Evolutionary conservation across 2,329 filamentous ascomycete species (phyloP).

Genomic region (Chaetomiaceae sp.): DNA sequence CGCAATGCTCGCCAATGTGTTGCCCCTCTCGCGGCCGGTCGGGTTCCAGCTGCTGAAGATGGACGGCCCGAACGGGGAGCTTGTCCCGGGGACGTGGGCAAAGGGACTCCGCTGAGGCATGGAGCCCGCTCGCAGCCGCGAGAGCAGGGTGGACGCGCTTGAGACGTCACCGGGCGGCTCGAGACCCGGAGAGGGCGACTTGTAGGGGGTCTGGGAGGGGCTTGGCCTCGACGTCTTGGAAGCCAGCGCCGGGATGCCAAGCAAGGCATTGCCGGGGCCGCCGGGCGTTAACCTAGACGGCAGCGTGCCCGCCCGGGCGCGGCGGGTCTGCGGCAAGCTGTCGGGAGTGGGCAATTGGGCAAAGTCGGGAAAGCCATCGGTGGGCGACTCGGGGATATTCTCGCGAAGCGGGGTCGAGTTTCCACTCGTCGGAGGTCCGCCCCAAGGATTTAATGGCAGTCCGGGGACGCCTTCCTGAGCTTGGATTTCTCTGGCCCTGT

Average conservation of each 20-base stretch:
- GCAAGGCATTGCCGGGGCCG: slow-evolving; percentile 56
- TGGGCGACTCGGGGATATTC: slow-evolving; percentile 95
- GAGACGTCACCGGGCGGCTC: slow-evolving; percentile 43
- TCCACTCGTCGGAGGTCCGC: slow-evolving; percentile 91
- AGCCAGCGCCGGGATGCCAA: slow-evolving; percentile 53
- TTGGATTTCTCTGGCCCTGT: slow-evolving; percentile 90
- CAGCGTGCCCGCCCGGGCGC: slow-evolving; percentile 90
- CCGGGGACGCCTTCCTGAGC: slow-evolving; percentile 83
- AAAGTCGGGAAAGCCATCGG: slow-evolving; percentile 92
- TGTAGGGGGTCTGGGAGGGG: slow-evolving; percentile 82
- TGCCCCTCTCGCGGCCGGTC: slow-evolving; percentile 70
- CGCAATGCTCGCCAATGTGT: slow-evolving; percentile 74
- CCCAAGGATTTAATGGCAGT: slow-evolving; percentile 72
- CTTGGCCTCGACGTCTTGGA: slow-evolving; percentile 80
- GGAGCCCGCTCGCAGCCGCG: slow-evolving; percentile 82
- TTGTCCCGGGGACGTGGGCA: slow-evolving; percentile 45
- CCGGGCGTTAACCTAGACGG: slow-evolving; percentile 88
- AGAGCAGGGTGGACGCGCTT: slow-evolving; percentile 69
- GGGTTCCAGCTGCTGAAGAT: slow-evolving; percentile 87
- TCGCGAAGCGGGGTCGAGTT: slow-evolving; percentile 94
- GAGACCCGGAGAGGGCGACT: slow-evolving; percentile 58
- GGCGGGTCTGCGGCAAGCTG: slow-evolving; percentile 63
- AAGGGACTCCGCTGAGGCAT: slow-evolving; percentile 85
- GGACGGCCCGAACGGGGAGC: slow-evolving; percentile 77
- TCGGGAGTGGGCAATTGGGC: slow-evolving; percentile 65